These are phyloP conservation scores for Crithidia thermophila DNA, from an alignment of 208 protist species.

Conservation along the genomic window DNA sequence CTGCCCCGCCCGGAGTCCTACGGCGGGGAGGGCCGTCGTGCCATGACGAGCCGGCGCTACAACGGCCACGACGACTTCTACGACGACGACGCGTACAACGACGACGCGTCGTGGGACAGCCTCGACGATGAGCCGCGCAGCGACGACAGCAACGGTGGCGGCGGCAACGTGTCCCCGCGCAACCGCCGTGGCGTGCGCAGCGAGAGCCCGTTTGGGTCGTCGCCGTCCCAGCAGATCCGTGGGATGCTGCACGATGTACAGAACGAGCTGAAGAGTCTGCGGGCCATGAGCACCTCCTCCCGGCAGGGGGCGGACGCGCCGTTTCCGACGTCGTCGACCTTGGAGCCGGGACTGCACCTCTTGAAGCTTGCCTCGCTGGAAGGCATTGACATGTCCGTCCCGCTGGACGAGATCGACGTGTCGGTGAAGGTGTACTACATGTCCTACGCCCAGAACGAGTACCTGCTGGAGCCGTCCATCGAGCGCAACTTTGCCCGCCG, in stretches of 20 bases:
- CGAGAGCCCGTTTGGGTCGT: neutral
- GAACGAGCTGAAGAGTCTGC: conserved; percentile 32
- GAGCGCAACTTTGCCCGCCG: conserved; percentile 34
- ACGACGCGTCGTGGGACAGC: conserved; percentile 12
- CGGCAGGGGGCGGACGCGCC: conserved; percentile 21
- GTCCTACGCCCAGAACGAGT: conserved; percentile 41
- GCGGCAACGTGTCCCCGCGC: neutral
- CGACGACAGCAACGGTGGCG: neutral
- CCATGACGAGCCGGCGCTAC: neutral
- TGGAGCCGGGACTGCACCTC: conserved; percentile 42
- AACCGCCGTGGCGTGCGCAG: conserved; percentile 3
- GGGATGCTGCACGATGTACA: conserved; percentile 30
- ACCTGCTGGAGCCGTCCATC: conserved; percentile 46
- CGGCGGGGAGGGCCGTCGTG: conserved; percentile 11
- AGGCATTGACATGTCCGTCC: conserved; percentile 52
- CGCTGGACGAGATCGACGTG: conserved; percentile 52
- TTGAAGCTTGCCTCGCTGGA: conserved; percentile 48
- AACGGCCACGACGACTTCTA: conserved; percentile 8
- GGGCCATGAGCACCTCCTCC: conserved; percentile 6
- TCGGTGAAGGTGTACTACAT: conserved; percentile 62
- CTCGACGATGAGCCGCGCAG: conserved; percentile 8
- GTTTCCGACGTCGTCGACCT: conserved; percentile 38
- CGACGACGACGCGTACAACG: conserved; percentile 12
- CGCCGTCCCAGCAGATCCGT: conserved; percentile 25
- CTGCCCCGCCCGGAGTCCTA: conserved; percentile 9